Conservation (phyloP, 75 land plant genomes). For the Adiantum capillusveneris region DNA sequence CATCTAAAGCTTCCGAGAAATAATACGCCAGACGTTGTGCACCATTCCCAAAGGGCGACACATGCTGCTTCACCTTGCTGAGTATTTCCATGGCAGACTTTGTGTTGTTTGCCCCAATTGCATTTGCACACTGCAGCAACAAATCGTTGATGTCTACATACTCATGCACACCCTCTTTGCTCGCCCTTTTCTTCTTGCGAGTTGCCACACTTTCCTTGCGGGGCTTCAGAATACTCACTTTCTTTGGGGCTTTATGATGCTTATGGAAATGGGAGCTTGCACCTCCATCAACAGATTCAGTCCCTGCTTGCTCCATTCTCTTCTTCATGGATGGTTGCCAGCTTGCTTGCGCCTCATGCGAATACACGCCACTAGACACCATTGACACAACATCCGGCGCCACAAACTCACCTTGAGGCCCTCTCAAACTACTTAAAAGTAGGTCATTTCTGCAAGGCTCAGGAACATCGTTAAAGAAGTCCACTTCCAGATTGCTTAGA, state of each 20-base stretch:
- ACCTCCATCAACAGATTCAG: too few species aligned
- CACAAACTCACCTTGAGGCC: too few species aligned
- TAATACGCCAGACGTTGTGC: conserved; percentile 50
- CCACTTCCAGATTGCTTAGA: too few species aligned
- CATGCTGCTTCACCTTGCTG: conserved; percentile 49
- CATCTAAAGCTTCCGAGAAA: conserved; percentile 62
- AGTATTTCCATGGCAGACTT: conserved; percentile 38
- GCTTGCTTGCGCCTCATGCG: too few species aligned
- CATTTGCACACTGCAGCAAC: conserved; percentile 56
- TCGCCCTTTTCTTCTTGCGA: conserved; percentile 6
- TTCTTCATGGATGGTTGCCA: too few species aligned
- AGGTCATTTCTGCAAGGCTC: not conserved
- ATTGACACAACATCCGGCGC: too few species aligned
- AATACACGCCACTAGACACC: too few species aligned
- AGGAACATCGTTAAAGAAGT: too few species aligned
- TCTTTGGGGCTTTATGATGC: not conserved
- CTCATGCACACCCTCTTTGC: conserved; percentile 18
- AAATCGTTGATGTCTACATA: conserved; percentile 40
- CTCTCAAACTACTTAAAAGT: not conserved
- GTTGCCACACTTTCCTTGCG: not conserved
- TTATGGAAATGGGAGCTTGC: not conserved
- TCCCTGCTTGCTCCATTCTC: too few species aligned
- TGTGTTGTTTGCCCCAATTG: conserved; percentile 47
- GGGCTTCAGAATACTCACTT: not conserved
- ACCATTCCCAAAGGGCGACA: conserved; percentile 51